These are phyloP conservation scores for Lolium multiflorum DNA, from an alignment of 176 grass and related monocot genomes.

Conservation along the genomic window DNA sequence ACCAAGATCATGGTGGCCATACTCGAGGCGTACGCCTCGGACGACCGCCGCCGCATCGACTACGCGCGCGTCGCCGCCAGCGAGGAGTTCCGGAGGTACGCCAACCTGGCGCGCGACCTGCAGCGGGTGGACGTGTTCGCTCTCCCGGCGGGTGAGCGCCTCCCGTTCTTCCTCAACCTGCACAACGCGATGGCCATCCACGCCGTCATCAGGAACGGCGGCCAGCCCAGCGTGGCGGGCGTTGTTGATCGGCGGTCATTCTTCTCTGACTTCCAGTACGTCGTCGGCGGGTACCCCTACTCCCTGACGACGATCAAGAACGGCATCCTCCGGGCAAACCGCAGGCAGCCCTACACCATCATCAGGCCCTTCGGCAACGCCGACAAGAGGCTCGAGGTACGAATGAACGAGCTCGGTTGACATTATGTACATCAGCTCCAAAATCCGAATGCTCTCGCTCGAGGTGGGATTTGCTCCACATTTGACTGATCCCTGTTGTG, in stretches of 20 bases:
- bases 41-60: conserved; percentile 68
- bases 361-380: conserved; percentile 70
- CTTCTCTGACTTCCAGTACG: conserved; percentile 85
- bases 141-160: conserved; percentile 60
- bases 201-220: conserved; percentile 72
- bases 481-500: too few relatives aligned
- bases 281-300: conserved; percentile 81
- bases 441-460: background rate
- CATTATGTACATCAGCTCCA: background rate
- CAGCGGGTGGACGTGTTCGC: conserved; percentile 70
- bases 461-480: too few relatives aligned
- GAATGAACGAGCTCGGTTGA: background rate
- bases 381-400: conserved; percentile 84
- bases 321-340: conserved; percentile 82
- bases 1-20: conserved; percentile 92
- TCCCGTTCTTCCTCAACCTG: conserved; percentile 92
- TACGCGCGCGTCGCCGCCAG: conserved; percentile 76
- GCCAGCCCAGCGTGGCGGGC: conserved; percentile 41
- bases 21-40: conserved; percentile 91
- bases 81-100: conserved; percentile 91
- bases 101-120: conserved; percentile 74
- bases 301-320: conserved; percentile 88
- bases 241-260: conserved; percentile 74
- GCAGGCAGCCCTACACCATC: conserved; percentile 89
- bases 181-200: conserved; percentile 97